Conservation (phyloP, 768 basidiomycete species). For the Pholiota molesta region DNA sequence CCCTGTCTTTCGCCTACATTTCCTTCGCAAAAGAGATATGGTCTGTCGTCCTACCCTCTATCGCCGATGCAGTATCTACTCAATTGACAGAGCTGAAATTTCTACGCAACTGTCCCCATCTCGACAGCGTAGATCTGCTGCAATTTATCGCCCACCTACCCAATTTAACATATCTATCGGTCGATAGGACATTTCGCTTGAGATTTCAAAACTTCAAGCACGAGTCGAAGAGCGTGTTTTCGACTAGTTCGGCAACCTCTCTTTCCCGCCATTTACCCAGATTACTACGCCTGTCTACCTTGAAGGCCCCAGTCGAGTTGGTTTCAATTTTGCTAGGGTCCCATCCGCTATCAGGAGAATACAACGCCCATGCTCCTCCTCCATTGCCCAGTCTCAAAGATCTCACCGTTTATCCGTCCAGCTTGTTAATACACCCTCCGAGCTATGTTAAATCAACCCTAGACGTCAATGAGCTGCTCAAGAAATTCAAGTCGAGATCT, state of each 20-base stretch:
- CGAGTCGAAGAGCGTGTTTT: neutral
- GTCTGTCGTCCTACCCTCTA: constrained; percentile 19
- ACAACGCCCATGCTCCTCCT: neutral
- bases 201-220: constrained; percentile 11
- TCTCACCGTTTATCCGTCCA: constrained; percentile 21
- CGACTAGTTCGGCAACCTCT: neutral
- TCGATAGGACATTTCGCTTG: constrained; percentile 21
- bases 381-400: constrained; percentile 11
- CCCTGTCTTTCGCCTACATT: constrained; percentile 25
- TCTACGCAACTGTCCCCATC: constrained; percentile 18
- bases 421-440: constrained; percentile 19
- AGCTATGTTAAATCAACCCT: constrained; percentile 19
- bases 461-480: constrained; percentile 15
- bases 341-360: neutral
- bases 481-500: constrained; percentile 3
- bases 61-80: constrained; percentile 17
- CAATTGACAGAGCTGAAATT: constrained; percentile 21
- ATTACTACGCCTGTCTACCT: constrained; percentile 11
- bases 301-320: constrained; percentile 20
- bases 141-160: constrained; percentile 18
- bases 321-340: constrained; percentile 9
- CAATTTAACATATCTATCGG: constrained; percentile 15
- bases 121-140: constrained; percentile 19
- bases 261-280: constrained; percentile 3
- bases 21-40: constrained; percentile 18